Evolutionary conservation across 495 filamentous ascomycete species (phyloP).

Genomic region (Penicillium silybi): DNA sequence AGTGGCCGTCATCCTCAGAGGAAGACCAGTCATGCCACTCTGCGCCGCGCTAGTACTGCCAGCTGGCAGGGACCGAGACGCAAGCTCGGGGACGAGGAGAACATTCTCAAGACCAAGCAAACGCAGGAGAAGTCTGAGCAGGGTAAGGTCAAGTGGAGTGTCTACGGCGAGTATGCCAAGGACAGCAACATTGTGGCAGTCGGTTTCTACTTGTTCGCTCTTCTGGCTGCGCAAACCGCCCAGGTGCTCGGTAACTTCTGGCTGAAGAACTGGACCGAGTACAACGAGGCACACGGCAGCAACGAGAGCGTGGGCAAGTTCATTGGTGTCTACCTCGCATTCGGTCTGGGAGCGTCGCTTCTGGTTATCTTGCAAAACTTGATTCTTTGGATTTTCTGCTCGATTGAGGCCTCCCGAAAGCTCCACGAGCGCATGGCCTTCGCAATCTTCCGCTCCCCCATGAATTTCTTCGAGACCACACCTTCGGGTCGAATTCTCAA

Average conservation of each 20-base stretch:
- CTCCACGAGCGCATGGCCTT: conserved; percentile 98
- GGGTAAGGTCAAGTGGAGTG: conserved; percentile 95
- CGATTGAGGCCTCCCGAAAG: conserved; percentile 95
- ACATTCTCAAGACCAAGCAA: conserved; percentile 71
- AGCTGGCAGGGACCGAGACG: conserved; percentile 84
- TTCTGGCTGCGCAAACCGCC: conserved; percentile 75
- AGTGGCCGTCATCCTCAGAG: conserved; percentile 47
- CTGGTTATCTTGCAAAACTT: conserved; percentile 90
- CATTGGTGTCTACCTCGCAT: conserved; percentile 89
- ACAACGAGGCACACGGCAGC: conserved; percentile 58
- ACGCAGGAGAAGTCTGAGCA: conserved; percentile 83
- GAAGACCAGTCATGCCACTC: conserved; percentile 65
- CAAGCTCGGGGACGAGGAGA: conserved; percentile 81
- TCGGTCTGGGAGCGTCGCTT: conserved; percentile 83
- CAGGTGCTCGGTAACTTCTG: conserved; percentile 81
- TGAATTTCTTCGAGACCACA: conserved; percentile 99
- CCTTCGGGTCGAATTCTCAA: conserved; percentile 97
- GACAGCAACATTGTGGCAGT: conserved; percentile 88
- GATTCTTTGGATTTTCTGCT: conserved; percentile 98
- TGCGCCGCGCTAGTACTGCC: conserved; percentile 86
- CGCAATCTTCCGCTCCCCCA: conserved; percentile 95
- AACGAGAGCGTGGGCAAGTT: conserved; percentile 83
- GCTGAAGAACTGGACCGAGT: conserved; percentile 89
- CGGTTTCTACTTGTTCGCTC: conserved; percentile 68
- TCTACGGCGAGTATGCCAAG: conserved; percentile 87